phyloP scores from a whole-genome alignment of 2,329 filamentous ascomycete genomes.

The Aspergillus sp. region DNA sequence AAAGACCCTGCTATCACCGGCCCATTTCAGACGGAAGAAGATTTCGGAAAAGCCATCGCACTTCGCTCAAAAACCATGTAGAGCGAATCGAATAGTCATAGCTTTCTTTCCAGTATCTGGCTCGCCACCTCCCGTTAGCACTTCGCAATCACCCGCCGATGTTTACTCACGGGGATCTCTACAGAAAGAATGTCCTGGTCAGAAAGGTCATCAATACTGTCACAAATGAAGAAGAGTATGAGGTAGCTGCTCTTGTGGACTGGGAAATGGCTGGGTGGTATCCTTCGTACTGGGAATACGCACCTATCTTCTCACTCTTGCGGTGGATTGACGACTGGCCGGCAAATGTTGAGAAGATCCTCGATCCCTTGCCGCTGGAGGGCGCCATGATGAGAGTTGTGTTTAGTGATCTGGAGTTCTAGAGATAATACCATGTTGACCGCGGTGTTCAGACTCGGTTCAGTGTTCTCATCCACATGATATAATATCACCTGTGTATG shows the following conservation, averaged over 20 bases:
- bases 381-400: conserved; percentile 23
- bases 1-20: conserved; percentile 14
- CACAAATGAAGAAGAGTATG: conserved; percentile 16
- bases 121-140: conserved; percentile 19
- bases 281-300: conserved; percentile 28
- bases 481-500: no score
- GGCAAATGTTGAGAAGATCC: conserved; percentile 22
- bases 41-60: conserved; percentile 19
- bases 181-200: conserved; percentile 23
- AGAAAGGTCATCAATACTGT: conserved; percentile 12
- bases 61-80: conserved; percentile 17
- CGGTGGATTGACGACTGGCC: conserved; percentile 28
- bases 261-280: conserved; percentile 30
- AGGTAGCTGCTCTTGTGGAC: conserved; percentile 22
- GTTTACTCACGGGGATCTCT: conserved; percentile 25
- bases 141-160: conserved; percentile 20
- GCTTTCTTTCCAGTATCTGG: conserved; percentile 20
- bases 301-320: conserved; percentile 21
- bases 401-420: conserved; percentile 23
- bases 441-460: no score
- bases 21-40: conserved; percentile 20
- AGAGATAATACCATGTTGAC: no score
- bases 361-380: conserved; percentile 24
- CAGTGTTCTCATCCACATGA: no score
- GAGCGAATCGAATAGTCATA: conserved; percentile 13